Conservation (phyloP, 352 stramenopile species). For the Phytophthora boehmeriae region DNA sequence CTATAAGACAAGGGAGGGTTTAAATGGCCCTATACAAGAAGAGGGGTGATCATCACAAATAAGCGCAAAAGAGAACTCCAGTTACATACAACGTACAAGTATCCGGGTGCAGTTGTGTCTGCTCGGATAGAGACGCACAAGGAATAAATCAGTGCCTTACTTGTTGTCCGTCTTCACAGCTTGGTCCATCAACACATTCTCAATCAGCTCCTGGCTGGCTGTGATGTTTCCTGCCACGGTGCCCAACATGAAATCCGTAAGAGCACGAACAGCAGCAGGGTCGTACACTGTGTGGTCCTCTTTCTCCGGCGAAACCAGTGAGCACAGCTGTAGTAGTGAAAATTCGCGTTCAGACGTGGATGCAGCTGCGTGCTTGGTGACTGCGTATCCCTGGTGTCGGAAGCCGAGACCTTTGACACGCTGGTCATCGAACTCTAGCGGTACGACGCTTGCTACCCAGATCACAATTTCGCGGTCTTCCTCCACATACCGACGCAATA, state of each 20-base stretch:
- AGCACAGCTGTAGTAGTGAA: constrained; percentile 50
- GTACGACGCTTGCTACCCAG: constrained; percentile 47
- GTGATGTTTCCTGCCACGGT: constrained; percentile 53
- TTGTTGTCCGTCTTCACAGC: constrained; percentile 14
- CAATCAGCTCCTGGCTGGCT: constrained; percentile 59
- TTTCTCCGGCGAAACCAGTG: constrained; percentile 44
- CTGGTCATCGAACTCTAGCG: constrained; percentile 48
- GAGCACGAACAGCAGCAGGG: constrained; percentile 42
- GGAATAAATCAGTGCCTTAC: background rate
- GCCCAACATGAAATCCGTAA: constrained; percentile 66
- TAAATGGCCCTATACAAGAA: no score
- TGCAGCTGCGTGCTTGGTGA: constrained; percentile 42
- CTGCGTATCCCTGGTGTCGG: constrained; percentile 47
- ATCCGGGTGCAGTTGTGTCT: no score
- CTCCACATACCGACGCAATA: constrained; percentile 45
- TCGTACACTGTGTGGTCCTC: constrained; percentile 47
- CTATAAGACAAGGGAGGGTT: constrained; percentile 6
- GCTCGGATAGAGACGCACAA: background rate
- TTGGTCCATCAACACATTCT: constrained; percentile 56
- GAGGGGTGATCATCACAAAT: constrained; percentile 1
- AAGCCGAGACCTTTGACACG: constrained; percentile 45
- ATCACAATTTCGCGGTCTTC: constrained; percentile 48
- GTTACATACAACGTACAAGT: background rate
- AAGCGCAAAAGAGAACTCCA: background rate
- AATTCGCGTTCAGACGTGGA: constrained; percentile 42